A percentile compares a stretch with the other conserved stretches of the same genome.
phyloP scores from a whole-genome alignment of 2,329 filamentous ascomycete species.

The Neofusicoccum cordaticola region DNA sequence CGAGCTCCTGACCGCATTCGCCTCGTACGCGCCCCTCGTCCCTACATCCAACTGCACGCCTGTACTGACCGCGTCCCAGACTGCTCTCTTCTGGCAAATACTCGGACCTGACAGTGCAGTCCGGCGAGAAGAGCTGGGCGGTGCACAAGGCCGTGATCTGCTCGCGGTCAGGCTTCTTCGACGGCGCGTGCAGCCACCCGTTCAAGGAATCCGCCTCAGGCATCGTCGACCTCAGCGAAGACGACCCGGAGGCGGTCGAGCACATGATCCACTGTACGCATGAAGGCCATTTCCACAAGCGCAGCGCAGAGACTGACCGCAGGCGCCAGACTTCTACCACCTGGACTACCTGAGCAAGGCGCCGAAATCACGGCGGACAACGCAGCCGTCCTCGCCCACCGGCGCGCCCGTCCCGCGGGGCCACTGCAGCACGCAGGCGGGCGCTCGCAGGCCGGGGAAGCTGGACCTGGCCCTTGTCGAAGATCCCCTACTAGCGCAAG shows the following conservation, averaged over 20 bases:
- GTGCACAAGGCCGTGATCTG: conserved; percentile 50
- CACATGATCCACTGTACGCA: conserved; percentile 41
- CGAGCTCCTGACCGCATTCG: conserved; percentile 47
- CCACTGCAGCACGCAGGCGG: conserved; percentile 11
- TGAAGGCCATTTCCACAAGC: neutral
- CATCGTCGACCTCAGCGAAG: conserved; percentile 39
- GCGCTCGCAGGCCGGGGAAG: neutral
- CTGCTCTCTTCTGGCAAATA: conserved; percentile 40
- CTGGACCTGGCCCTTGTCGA: conserved; percentile 34
- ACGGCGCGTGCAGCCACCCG: conserved; percentile 38
- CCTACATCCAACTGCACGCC: conserved; percentile 25
- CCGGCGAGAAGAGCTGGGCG: conserved; percentile 44
- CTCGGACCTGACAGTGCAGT: conserved; percentile 49
- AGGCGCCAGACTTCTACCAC: conserved; percentile 38
- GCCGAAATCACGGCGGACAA: conserved; percentile 28
- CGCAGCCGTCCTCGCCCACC: conserved; percentile 27
- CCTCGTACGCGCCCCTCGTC: conserved; percentile 41
- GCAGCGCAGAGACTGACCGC: conserved; percentile 4
- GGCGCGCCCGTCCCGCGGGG: conserved; percentile 24
- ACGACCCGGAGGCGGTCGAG: conserved; percentile 40
- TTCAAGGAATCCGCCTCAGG: conserved; percentile 38
- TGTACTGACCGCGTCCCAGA: conserved; percentile 22
- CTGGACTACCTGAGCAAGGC: conserved; percentile 37
- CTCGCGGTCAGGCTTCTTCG: conserved; percentile 48
- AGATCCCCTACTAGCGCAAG: conserved; percentile 36